Conservation (phyloP, 441 rosid species). For the Gossypium schwendimanii region DNA sequence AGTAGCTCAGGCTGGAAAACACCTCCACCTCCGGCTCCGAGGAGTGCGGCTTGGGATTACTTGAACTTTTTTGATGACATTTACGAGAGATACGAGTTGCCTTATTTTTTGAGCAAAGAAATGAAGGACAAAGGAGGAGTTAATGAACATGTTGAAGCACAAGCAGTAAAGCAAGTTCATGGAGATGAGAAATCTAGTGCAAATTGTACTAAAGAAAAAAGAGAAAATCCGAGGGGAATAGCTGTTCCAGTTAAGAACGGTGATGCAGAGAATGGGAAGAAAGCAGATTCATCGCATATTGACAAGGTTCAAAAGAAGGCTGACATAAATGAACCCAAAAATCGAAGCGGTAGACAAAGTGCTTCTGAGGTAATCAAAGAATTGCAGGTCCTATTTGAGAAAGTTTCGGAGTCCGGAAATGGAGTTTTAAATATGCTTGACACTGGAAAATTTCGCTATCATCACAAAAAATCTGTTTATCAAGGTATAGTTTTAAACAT, state of each 20-base stretch:
- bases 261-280: not conserved
- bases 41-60: slow-evolving; percentile 46
- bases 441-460: slow-evolving; percentile 36
- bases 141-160: slow-evolving; percentile 7
- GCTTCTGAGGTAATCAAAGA: slow-evolving; percentile 27
- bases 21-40: slow-evolving; percentile 43
- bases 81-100: slow-evolving; percentile 34
- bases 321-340: slow-evolving; percentile 14
- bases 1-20: slow-evolving; percentile 14
- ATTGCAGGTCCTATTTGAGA: slow-evolving; percentile 30
- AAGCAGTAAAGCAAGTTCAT: not conserved
- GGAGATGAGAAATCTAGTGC: slow-evolving; percentile 1
- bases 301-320: not conserved
- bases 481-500: slow-evolving; percentile 24
- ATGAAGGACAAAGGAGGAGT: slow-evolving; percentile 19
- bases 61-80: slow-evolving; percentile 43
- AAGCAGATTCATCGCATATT: slow-evolving; percentile 7
- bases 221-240: not conserved
- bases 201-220: slow-evolving; percentile 1
- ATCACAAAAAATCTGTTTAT: slow-evolving; percentile 23
- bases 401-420: slow-evolving; percentile 44
- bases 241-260: not conserved
- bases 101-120: slow-evolving; percentile 16
- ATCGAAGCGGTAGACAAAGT: slow-evolving; percentile 15
- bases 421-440: slow-evolving; percentile 43